Evolutionary conservation across 2,329 filamentous ascomycete species (phyloP).

Genomic region (Zasmidium citrigriseum): DNA sequence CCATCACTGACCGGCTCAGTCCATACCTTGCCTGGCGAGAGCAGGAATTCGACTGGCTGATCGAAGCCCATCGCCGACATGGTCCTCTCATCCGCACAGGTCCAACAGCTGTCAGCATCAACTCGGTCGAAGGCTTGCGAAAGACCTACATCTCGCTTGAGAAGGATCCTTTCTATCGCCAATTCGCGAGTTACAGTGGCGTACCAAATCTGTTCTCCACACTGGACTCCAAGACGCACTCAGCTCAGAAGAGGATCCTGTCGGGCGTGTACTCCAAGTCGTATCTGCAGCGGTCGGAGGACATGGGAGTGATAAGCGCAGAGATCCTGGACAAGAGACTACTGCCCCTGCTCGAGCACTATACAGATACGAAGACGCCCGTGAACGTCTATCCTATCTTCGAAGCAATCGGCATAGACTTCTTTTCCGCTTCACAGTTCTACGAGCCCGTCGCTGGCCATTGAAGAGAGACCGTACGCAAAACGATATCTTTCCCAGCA

Average conservation of each 20-base stretch:
- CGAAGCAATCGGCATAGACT: no score
- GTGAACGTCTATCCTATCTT: no score
- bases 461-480: no score
- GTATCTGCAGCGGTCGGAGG: conserved; percentile 38
- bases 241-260: conserved; percentile 54
- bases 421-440: no score
- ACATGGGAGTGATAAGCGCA: conserved; percentile 24
- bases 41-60: conserved; percentile 25
- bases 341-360: no score
- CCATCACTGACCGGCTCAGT: not conserved
- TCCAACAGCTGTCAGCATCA: conserved; percentile 49
- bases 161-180: conserved; percentile 54
- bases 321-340: no score
- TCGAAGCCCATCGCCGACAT: conserved; percentile 47
- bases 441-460: no score
- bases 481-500: no score
- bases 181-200: conserved; percentile 56
- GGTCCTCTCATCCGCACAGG: conserved; percentile 51
- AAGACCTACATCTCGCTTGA: conserved; percentile 56
- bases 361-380: no score
- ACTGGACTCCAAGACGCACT: conserved; percentile 44
- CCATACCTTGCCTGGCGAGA: not conserved
- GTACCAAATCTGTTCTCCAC: conserved; percentile 56
- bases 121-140: conserved; percentile 47
- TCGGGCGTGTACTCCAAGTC: conserved; percentile 57